A percentile compares a stretch with the other conserved stretches of the same genome.
Conservation (phyloP, 2,329 filamentous ascomycete species). For the Cadophora gregata region DNA sequence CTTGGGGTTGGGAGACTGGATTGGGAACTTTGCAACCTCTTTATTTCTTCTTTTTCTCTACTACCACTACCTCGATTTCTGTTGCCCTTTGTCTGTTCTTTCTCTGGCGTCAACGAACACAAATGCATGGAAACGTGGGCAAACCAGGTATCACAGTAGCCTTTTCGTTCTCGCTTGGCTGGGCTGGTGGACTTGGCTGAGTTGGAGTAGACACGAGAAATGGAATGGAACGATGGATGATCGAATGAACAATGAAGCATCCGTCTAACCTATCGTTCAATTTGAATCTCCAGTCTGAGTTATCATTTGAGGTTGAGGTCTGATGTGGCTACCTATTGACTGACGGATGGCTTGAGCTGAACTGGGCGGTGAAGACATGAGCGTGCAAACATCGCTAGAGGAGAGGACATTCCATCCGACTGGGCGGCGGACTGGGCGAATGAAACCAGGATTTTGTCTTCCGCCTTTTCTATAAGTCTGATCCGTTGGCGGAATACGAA, state of each 20-base stretch:
- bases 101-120: conserved; percentile 18
- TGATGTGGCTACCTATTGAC: background rate
- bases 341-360: background rate
- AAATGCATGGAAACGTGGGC: conserved; percentile 24
- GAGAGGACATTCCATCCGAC: background rate
- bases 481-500: background rate
- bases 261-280: background rate
- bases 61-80: background rate
- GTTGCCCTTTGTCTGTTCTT: background rate
- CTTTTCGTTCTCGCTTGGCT: background rate
- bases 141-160: background rate
- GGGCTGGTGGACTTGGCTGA: background rate
- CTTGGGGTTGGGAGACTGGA: conserved; percentile 27
- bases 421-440: background rate
- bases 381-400: background rate
- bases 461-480: background rate
- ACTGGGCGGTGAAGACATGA: background rate
- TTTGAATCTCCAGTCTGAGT: background rate
- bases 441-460: background rate
- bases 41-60: conserved; percentile 17
- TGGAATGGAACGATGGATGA: background rate
- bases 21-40: conserved; percentile 10
- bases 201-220: conserved; percentile 10
- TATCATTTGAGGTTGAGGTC: too few relatives aligned
- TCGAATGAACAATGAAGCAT: background rate